A percentile compares a stretch with the other conserved stretches of the same genome.
Evolutionary conservation across 352 stramenopile genomes (phyloP).

Genomic region (Phytophthora meadii): DNA sequence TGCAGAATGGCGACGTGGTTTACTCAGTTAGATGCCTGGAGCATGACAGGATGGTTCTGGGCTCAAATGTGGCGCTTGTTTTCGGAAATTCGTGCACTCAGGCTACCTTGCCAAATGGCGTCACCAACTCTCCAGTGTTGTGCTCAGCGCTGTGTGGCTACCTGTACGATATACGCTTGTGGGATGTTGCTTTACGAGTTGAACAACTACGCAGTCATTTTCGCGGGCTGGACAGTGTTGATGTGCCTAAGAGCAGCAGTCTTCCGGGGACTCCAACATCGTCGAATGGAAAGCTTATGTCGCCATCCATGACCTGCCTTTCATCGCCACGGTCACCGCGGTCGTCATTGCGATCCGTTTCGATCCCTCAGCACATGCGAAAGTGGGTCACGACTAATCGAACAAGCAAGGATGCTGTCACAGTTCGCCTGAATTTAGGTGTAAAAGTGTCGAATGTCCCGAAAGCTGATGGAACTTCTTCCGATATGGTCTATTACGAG

Average conservation of each 20-base stretch:
- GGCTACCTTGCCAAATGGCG: background rate
- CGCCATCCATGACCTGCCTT: conserved; percentile 29
- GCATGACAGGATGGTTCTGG: conserved; percentile 9
- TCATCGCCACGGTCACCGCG: conserved; percentile 50
- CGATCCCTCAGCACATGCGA: conserved; percentile 45
- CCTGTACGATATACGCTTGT: conserved; percentile 67
- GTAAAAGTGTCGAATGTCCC: conserved; percentile 11
- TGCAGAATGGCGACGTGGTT: conserved; percentile 49
- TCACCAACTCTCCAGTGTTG: background rate
- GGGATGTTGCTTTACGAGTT: conserved; percentile 60
- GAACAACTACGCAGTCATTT: conserved; percentile 67
- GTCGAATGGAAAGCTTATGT: conserved; percentile 13
- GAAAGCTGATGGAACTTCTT: background rate
- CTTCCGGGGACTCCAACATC: conserved; percentile 34
- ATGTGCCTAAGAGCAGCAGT: conserved; percentile 23
- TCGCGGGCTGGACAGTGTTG: conserved; percentile 50
- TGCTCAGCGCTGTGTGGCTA: conserved; percentile 37
- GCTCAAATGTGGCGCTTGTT: conserved; percentile 16
- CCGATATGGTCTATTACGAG: conserved; percentile 55
- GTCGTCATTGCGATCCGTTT: conserved; percentile 24
- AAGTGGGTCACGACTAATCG: conserved; percentile 70
- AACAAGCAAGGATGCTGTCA: conserved; percentile 45
- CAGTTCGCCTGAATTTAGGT: conserved; percentile 45
- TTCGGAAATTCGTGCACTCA: conserved; percentile 24
- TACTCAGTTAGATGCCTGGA: conserved; percentile 17